Base-by-base conservation (phyloP, 495 filamentous ascomycete genomes). In the Acidiella bohemica region DNA sequence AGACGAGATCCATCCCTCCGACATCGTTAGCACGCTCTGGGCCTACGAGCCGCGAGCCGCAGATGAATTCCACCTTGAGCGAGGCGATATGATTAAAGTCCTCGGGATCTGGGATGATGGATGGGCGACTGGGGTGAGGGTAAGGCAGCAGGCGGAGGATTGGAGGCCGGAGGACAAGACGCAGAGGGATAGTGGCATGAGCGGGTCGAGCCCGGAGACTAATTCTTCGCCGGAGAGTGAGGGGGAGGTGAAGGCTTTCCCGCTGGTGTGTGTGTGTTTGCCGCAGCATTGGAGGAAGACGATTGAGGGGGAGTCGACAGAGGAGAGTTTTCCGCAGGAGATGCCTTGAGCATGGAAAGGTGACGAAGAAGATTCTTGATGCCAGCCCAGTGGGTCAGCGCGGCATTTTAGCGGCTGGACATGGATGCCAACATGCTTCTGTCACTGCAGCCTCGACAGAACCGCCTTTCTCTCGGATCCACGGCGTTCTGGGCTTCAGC, bases 41-140 rank as follows among this genome's bases (percentile, higher is more conserved):
- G 90, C 92, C 5, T 99, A 99, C 55, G 78, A 90, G 54, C 87
- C 92, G 19, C 75, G 92, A 28, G 92, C 92, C 3, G 74, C 75
- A 20, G 92, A 99, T 53, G 92, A 99, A 55, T 96, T 94, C 53
- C 73, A 81, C 43, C 67, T 99, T 20, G 90, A 96, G 46, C 76
- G 92, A 37, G 92, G 92, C 32, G 92, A 99, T 61, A 95, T 99
- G 90, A 67, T 99, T 43, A 94, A 94, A 62, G 81, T 99, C 22
- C 81, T 99, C 36, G 92, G 92, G 27, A 95, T 99, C 47, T 99
- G 92, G 92, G 92, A 99, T 57, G 92, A 99, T 63, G 92, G 92
- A 28, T 99, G 92, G 92, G 92, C 92, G 22, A 99, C 92, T 8
- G 92, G 92, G 49, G 71, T 93, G 36, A 66, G 86, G 52, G 58